These are phyloP conservation scores for Xerocomellus dryophilus DNA, from an alignment of 768 basidiomycete species.

Conservation along the genomic window DNA sequence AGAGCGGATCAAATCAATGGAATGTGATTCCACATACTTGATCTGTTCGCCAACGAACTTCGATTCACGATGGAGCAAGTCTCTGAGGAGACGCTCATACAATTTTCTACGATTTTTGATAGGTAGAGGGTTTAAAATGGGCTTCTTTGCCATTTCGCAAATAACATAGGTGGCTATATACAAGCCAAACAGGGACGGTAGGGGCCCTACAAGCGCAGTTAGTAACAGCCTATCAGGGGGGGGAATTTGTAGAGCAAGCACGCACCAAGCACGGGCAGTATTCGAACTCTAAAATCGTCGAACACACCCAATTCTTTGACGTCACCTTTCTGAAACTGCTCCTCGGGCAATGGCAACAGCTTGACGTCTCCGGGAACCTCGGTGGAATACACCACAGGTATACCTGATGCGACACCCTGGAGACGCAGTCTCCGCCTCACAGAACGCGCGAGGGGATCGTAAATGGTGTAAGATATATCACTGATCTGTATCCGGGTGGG, in stretches of 20 bases:
- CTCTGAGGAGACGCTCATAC: constrained; percentile 75
- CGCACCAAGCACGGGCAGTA: constrained; percentile 85
- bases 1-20: not conserved
- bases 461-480: constrained; percentile 88
- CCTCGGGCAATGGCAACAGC: constrained; percentile 84
- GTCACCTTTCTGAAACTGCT: constrained; percentile 86
- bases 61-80: constrained; percentile 71
- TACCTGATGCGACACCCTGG: constrained; percentile 58
- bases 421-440: constrained; percentile 76
- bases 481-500: constrained; percentile 94
- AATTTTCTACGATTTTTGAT: constrained; percentile 83
- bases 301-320: constrained; percentile 88
- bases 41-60: constrained; percentile 58
- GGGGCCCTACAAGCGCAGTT: constrained; percentile 38
- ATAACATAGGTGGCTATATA: constrained; percentile 87
- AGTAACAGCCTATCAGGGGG: not conserved
- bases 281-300: constrained; percentile 91
- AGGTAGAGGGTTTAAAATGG: constrained; percentile 78
- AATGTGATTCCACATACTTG: constrained; percentile 45
- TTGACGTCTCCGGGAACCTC: constrained; percentile 89
- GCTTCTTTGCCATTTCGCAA: constrained; percentile 80
- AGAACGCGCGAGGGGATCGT: constrained; percentile 91
- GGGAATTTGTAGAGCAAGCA: not conserved
- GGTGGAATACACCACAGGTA: constrained; percentile 93
- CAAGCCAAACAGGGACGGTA: constrained; percentile 90